Base-by-base conservation (phyloP, 441 rosid genomes). In the Raphanus hybrid region DNA sequence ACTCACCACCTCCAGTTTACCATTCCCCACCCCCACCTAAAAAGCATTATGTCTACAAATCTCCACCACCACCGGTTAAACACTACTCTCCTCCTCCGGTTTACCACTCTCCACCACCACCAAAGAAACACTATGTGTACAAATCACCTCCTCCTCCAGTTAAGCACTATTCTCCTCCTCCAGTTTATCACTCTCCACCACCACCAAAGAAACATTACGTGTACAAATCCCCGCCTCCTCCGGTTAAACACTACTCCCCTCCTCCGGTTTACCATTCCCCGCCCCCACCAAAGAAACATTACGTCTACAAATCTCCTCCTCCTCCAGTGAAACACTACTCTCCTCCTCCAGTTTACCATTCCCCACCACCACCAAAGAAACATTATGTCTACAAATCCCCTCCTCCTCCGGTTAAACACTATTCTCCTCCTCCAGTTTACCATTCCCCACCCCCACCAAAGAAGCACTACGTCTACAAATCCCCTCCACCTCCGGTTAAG, bases 231-330 rank as follows among this genome's bases (percentile, higher is more conserved):
- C 75, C 80, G 0, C 80, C 81, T 0, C 81, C 81, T 0, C 80
- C 80, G 3, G 80, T 77, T 0, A 69, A 76, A 0, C 48, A 76
- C 35, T 69, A 76, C 12, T 76, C 75, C 0, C 79, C 80, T 0
- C 77, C 83, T 0, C 83, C 83, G 0, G 63, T 71, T n/a, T 69
- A 72, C 62, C 73, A 76, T 1, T 76, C 80, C 0, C 80, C 80
- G 2, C 80, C 80, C 80, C 78, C 78, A 67, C 78, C 78, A 0
- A 74, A 74, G 15, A 57, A 74, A 0, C 65, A 74, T 0, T 74
- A 74, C 12, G 70, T 45, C 0, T 76, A 76, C 65, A 76, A 76
- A 7, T 76, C 79, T 0, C 79, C 79, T 1, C 79, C 79, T 4
- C 78, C 78, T 6, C 78, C 78, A 2, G 73, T 75, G 2, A 70